phyloP scores from a whole-genome alignment of 768 basidiomycete species.

The Mycena vulgaris region DNA sequence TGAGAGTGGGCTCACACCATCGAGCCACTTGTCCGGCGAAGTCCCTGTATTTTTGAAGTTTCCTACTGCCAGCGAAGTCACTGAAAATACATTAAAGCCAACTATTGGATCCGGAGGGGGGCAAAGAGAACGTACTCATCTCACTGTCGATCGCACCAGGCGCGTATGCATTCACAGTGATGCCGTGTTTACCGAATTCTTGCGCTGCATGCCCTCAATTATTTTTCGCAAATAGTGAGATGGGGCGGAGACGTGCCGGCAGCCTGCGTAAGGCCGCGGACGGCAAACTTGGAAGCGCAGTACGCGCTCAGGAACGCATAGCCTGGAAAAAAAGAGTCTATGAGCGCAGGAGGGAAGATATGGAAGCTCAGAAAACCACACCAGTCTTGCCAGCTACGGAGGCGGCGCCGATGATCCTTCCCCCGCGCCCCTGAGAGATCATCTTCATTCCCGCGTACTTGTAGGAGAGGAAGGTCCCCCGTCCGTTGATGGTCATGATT shows the following conservation, averaged over 20 bases:
- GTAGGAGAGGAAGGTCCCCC: too few species aligned
- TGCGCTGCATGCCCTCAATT: slow-evolving; percentile 27
- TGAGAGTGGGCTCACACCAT: background rate
- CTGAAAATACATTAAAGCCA: background rate
- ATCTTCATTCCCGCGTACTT: too few species aligned
- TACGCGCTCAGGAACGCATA: slow-evolving; percentile 38
- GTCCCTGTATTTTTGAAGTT: background rate
- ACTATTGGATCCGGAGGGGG: too few species aligned
- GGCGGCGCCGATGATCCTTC: background rate
- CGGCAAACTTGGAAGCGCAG: slow-evolving; percentile 48
- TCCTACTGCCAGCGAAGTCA: background rate
- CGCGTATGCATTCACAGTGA: too few species aligned
- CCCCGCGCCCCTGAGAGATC: background rate
- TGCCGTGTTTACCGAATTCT: too few species aligned
- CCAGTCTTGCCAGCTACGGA: background rate
- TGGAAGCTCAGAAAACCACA: too few species aligned
- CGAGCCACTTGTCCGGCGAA: background rate
- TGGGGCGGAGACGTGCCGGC: too few species aligned
- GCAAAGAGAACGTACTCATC: too few species aligned
- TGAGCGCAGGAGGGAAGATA: too few species aligned
- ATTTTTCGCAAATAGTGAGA: background rate
- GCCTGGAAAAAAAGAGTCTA: slow-evolving; percentile 9
- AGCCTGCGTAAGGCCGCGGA: too few species aligned
- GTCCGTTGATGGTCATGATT: too few species aligned
- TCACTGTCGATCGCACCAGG: too few species aligned